These are phyloP conservation scores for Moesziomyces sp. DNA, from an alignment of 1,284 basidiomycete species.

Conservation along the genomic window DNA sequence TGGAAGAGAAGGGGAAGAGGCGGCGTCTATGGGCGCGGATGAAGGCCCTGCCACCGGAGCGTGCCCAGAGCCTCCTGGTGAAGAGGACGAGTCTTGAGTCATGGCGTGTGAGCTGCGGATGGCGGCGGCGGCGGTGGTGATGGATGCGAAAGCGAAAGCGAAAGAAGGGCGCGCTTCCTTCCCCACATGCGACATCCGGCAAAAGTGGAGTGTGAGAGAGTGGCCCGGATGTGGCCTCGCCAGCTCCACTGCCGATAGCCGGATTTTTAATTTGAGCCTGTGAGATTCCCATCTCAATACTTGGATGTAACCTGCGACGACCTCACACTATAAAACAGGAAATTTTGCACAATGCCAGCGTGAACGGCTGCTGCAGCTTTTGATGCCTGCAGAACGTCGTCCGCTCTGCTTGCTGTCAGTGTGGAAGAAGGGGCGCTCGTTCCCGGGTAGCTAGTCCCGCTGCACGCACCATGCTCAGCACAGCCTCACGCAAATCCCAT, in stretches of 20 bases:
- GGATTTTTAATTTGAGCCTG: too few relatives aligned
- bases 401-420: too few relatives aligned
- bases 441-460: too few relatives aligned
- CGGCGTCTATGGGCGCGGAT: not conserved
- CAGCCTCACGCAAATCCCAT: too few relatives aligned
- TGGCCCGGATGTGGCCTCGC: conserved; percentile 1
- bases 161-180: not conserved
- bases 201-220: conserved; percentile 16
- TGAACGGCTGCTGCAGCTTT: too few relatives aligned
- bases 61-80: not conserved
- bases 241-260: conserved; percentile 24
- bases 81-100: conserved; percentile 9
- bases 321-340: too few relatives aligned
- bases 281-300: too few relatives aligned
- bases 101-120: conserved; percentile 2
- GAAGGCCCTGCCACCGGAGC: conserved; percentile 30
- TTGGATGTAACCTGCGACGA: too few relatives aligned
- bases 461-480: too few relatives aligned
- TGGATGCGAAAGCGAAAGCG: conserved; percentile 2
- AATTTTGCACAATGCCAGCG: too few relatives aligned
- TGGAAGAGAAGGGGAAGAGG: not conserved
- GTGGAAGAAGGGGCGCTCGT: too few relatives aligned
- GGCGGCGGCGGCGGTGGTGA: not conserved
- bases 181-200: conserved; percentile 4
- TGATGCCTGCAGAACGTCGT: too few relatives aligned